Evolutionary conservation across 805 yeast species (phyloP).

Genomic region (Candida germanica): DNA sequence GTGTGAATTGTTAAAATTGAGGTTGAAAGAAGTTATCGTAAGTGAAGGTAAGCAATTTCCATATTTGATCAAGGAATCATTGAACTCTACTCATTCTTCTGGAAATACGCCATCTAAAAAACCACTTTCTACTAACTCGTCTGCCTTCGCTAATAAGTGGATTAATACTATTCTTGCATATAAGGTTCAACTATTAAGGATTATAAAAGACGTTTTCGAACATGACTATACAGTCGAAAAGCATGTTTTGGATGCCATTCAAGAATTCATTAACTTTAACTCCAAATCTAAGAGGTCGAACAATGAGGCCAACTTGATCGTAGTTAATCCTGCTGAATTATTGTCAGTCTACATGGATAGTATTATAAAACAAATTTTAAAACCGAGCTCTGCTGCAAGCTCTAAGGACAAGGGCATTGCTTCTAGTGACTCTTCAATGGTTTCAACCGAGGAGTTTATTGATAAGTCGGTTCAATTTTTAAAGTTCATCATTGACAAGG

Average conservation of each 20-base stretch:
- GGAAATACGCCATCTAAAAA: conserved; percentile 1
- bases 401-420: conserved; percentile 6
- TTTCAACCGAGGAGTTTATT: conserved; percentile 36
- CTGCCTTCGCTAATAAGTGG: conserved; percentile 66
- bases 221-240: conserved; percentile 49
- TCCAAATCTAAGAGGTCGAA: conserved; percentile 27
- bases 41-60: conserved; percentile 39
- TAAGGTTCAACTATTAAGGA: conserved; percentile 47
- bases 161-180: conserved; percentile 52
- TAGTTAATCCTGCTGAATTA: conserved; percentile 36
- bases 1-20: conserved; percentile 45
- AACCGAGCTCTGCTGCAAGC: conserved; percentile 16
- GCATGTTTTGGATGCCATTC: conserved; percentile 58
- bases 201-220: conserved; percentile 49
- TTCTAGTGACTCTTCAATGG: conserved; percentile 15
- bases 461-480: conserved; percentile 59
- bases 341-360: conserved; percentile 40
- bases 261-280: conserved; percentile 54
- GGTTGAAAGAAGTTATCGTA: conserved; percentile 46
- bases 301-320: conserved; percentile 13
- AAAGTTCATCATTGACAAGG: conserved; percentile 74
- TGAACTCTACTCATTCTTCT: background rate
- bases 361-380: conserved; percentile 33
- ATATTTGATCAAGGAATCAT: conserved; percentile 16
- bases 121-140: conserved; percentile 22